phyloP scores from a whole-genome alignment of 2,329 filamentous ascomycete species.

The Drechslerella coelobrocha region DNA sequence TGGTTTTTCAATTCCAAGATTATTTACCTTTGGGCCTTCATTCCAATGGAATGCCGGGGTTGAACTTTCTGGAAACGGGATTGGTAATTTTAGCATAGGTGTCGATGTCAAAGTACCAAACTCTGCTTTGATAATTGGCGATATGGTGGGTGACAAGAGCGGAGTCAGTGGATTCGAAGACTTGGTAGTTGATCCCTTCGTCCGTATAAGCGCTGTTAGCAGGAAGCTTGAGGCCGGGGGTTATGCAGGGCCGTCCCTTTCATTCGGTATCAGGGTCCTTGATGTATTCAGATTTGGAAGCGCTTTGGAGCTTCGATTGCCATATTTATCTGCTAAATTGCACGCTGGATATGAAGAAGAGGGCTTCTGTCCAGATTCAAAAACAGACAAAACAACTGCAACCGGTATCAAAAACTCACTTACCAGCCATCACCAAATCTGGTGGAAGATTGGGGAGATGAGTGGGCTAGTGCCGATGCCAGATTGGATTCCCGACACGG shows the following conservation, averaged over 20 bases:
- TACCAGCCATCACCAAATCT: conserved; percentile 16
- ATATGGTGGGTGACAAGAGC: conserved; percentile 53
- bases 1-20: conserved; percentile 44
- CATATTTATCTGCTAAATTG: conserved; percentile 43
- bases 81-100: conserved; percentile 27
- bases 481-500: conserved; percentile 7
- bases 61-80: conserved; percentile 12
- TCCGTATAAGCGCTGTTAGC: conserved; percentile 53
- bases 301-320: conserved; percentile 50
- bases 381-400: conserved; percentile 8
- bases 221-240: conserved; percentile 53
- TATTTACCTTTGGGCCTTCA: conserved; percentile 51
- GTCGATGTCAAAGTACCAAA: conserved; percentile 34
- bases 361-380: conserved; percentile 21
- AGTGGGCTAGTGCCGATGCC: conserved; percentile 6
- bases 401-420: conserved; percentile 20
- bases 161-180: conserved; percentile 53
- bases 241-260: conserved; percentile 52
- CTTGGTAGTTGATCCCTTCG: conserved; percentile 51
- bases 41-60: conserved; percentile 44
- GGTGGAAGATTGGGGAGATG: conserved; percentile 15
- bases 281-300: conserved; percentile 50
- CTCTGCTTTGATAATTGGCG: conserved; percentile 24
- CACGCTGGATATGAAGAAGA: conserved; percentile 33
- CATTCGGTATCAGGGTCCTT: conserved; percentile 54